Base-by-base conservation (phyloP, 768 basidiomycete species). In the Steccherinum ochraceum region DNA sequence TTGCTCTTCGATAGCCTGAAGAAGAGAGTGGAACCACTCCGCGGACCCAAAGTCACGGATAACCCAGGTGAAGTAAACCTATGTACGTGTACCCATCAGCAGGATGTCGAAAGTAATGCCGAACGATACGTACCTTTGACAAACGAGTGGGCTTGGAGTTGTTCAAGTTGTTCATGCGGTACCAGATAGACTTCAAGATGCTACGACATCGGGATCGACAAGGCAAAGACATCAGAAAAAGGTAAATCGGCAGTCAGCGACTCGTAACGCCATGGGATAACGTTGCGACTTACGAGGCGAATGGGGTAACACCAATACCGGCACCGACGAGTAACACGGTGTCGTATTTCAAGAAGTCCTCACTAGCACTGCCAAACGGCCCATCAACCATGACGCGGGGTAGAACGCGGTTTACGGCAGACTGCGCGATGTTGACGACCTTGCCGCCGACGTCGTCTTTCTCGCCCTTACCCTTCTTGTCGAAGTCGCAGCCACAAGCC, bases 341-440 rank as follows among this genome's bases (percentile, higher is more conserved):
- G 70, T 96, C 93, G 57, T 81, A 93, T 49, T 91, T 92, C 64
- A 89, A 72, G 64, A 89, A 94, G 64, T 94, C 92, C 66, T 98
- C 94, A 40, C 83, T 85, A 7, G 94, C 92, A 54, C 81, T 85
- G 12, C 94, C 94, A 63, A 96, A 97, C 3, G 94, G 94, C 13
- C 93, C 94, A 61, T 97, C 94, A 46, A 97, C 80, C 93, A 96
- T 96, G 61, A 97, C 75, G 52, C 94, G 83, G 10, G 94, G 94
- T 3, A 97, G 77, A 5, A 84, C 73, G 30, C 83, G 76, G 64
- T 84, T 86, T 50, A 91, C 54, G 16, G 72, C 63, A 42, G 67
- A 69, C n/a, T n/a, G n/a, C n/a, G n/a, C n/a, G 24, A 80, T 79
- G 16, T 78, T 79, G 19, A 91, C 68, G 40, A 86, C 80, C 66